Evolutionary conservation across 176 grass and related monocot species (phyloP).

Genomic region (Canna indica): DNA sequence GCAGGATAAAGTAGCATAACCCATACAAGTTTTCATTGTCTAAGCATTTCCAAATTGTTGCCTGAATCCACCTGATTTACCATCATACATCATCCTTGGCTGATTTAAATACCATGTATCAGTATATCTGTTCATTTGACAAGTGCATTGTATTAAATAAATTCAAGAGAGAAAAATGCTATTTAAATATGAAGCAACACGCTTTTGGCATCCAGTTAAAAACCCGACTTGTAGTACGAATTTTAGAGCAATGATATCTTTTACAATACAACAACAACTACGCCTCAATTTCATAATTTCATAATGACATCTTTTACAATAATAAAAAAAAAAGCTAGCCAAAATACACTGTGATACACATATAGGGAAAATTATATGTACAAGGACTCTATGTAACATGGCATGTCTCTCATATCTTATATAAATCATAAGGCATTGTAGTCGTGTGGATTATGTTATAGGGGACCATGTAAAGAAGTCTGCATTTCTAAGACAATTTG

Average conservation of each 20-base stretch:
- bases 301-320: no score
- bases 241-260: no score
- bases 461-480: no score
- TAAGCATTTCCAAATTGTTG: not conserved
- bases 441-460: slow-evolving; percentile 45
- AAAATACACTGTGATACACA: no score
- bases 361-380: no score
- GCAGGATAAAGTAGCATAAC: not conserved
- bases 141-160: not conserved
- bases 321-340: no score
- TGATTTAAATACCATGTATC: not conserved
- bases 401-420: not conserved
- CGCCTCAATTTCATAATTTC: no score
- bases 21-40: not conserved
- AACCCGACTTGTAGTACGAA: no score
- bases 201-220: not conserved
- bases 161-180: not conserved
- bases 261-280: no score
- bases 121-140: not conserved
- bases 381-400: not conserved
- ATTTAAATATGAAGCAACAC: not conserved
- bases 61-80: not conserved
- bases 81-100: not conserved
- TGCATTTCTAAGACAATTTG: no score
- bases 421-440: slow-evolving; percentile 21